Evolutionary conservation across 2,329 filamentous ascomycete species (phyloP), one percentile per base, ranked within the genome.

Genomic region (Pseudovirgaria hyperparasitica): DNA sequence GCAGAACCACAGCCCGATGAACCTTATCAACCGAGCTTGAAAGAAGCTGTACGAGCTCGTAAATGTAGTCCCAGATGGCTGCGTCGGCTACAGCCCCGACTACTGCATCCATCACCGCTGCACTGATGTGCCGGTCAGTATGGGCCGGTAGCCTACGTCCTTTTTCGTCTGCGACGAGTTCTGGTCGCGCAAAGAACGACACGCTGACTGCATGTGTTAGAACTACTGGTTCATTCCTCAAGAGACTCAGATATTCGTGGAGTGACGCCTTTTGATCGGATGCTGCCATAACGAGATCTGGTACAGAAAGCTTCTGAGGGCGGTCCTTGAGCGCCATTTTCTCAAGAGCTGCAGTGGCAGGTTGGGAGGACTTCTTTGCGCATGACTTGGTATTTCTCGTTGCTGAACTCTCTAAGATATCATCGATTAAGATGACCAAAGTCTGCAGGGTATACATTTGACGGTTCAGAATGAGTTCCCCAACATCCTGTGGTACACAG

Each of bases 111-210:
- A 67, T 53, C 2, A 65, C 32, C 2, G 57, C 45, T 2, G 36
- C 39, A 27, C 54, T 61, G 30, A 63, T 55, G 32, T 57, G 54
- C 12, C 45, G 57, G 26, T 65, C 57, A 0, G 52, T 57, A n/a
- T 49, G 30, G 1, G 47, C 40, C 1, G 56, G 52, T 2, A 62
- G 23, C 1, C 23, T 32, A 2, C 55, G 50, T 2, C 63, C 62
- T 26, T 54, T 58, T 21, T 65, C 58, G 26, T 68, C 63, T 0
- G 44, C 33, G 1, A 67, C 30, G 4, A 63, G 44, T 32, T 64
- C 59, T 1, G 56, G 54, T 2, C 49, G 44, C 28, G 44, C 60
- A 30, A 48, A 57, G 37, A 60, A 60, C 30, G 41, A 48, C 5
- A 35, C 19, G 16, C 56, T 57, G 34, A 60, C 53, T 16, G 33